These are phyloP conservation scores for Epichloe typhina DNA, from an alignment of 2,329 filamentous ascomycete species.

Conservation along the genomic window DNA sequence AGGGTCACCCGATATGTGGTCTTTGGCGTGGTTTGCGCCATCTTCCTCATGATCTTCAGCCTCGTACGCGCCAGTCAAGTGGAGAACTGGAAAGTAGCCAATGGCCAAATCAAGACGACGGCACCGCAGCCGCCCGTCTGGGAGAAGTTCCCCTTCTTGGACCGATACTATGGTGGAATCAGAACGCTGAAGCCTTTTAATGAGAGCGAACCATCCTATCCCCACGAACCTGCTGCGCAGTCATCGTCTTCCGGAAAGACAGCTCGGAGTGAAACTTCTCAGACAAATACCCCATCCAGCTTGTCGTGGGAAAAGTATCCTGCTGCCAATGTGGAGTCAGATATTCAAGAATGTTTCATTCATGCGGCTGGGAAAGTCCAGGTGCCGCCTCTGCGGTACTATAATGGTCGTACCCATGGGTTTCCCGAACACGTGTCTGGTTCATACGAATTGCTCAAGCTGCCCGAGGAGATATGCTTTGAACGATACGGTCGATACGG, in stretches of 20 bases:
- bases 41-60: conserved; percentile 65
- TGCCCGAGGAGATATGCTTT: conserved; percentile 82
- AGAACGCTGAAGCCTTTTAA: conserved; percentile 51
- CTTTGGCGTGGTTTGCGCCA: conserved; percentile 51
- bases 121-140: conserved; percentile 56
- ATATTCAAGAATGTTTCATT: conserved; percentile 65
- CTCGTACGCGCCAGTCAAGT: conserved; percentile 61
- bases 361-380: conserved; percentile 51
- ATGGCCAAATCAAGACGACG: conserved; percentile 29
- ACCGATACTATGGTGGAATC: conserved; percentile 82
- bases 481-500: conserved; percentile 81
- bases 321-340: conserved; percentile 27
- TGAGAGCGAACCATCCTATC: conserved; percentile 71
- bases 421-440: conserved; percentile 78
- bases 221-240: conserved; percentile 40
- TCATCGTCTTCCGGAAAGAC: conserved; percentile 6
- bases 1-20: conserved; percentile 69
- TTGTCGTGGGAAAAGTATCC: conserved; percentile 21
- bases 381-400: conserved; percentile 60
- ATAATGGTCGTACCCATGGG: conserved; percentile 64
- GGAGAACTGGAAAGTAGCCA: conserved; percentile 50
- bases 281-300: conserved; percentile 11
- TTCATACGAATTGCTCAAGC: conserved; percentile 68
- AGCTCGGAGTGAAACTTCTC: conserved; percentile 7
- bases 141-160: conserved; percentile 77